phyloP scores from a whole-genome alignment of 805 yeast species.

The Kregervanrija pseudodelftensis region DNA sequence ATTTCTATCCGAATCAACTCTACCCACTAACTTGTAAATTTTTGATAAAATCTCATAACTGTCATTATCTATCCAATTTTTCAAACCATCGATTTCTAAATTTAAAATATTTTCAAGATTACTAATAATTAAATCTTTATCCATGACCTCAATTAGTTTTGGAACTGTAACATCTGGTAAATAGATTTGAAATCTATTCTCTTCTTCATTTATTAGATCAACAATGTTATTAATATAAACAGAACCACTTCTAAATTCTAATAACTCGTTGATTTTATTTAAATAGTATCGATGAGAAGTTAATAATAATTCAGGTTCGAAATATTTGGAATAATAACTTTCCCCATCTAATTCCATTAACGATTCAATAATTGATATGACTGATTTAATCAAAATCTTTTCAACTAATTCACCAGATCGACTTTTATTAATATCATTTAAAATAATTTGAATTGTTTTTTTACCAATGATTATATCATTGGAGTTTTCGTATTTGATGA shows the following conservation, averaged over 20 bases:
- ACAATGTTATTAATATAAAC: conserved; percentile 46
- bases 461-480: conserved; percentile 40
- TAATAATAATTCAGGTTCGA: conserved; percentile 58
- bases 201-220: conserved; percentile 57
- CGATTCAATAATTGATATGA: conserved; percentile 66
- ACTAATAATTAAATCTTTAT: conserved; percentile 49
- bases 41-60: conserved; percentile 36
- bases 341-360: conserved; percentile 49
- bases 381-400: conserved; percentile 49
- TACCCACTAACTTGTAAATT: conserved; percentile 42
- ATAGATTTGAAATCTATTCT: conserved; percentile 44
- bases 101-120: conserved; percentile 50
- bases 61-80: conserved; percentile 46
- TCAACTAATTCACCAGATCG: conserved; percentile 51
- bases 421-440: conserved; percentile 49
- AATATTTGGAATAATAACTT: conserved; percentile 52
- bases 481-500: conserved; percentile 38
- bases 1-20: conserved; percentile 47
- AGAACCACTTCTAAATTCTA: conserved; percentile 41
- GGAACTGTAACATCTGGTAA: conserved; percentile 48
- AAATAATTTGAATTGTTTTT: conserved; percentile 39
- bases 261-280: conserved; percentile 36
- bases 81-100: conserved; percentile 49
- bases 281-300: conserved; percentile 52
- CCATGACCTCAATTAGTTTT: conserved; percentile 48